Conservation (phyloP, 805 yeast genomes). For the Cyberlindnera suaveolens region DNA sequence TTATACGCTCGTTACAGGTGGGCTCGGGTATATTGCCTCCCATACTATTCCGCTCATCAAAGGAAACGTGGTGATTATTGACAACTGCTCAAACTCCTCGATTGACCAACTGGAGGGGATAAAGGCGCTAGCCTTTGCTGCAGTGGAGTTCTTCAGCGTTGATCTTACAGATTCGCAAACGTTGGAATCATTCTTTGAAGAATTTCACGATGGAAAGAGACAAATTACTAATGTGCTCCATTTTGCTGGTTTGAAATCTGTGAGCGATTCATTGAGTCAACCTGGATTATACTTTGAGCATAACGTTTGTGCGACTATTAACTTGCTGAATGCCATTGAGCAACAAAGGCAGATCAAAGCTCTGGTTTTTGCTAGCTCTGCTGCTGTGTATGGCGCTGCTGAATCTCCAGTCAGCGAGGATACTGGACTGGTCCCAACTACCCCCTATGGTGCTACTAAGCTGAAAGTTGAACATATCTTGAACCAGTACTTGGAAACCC, state of each 20-base stretch:
- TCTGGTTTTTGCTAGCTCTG: constrained; percentile 71
- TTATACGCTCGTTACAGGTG: constrained; percentile 57
- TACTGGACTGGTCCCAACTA: constrained; percentile 55
- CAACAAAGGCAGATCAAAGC: constrained; percentile 30
- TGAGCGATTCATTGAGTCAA: constrained; percentile 65
- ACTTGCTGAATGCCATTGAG: constrained; percentile 47
- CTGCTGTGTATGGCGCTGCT: constrained; percentile 82
- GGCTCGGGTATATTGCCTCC: constrained; percentile 84
- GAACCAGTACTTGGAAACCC: constrained; percentile 25
- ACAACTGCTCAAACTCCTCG: constrained; percentile 61
- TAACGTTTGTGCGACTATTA: constrained; percentile 61
- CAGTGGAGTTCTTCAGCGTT: constrained; percentile 40
- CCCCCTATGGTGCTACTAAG: constrained; percentile 77
- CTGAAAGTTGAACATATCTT: constrained; percentile 48
- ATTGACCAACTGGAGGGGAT: constrained; percentile 43
- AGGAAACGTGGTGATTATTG: constrained; percentile 66
- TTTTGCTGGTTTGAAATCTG: constrained; percentile 81
- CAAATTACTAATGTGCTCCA: constrained; percentile 36
- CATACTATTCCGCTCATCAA: constrained; percentile 63
- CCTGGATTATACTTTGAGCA: constrained; percentile 66
- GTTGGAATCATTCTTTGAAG: constrained; percentile 3
- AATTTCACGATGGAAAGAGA: constrained; percentile 6
- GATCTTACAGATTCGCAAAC: constrained; percentile 5
- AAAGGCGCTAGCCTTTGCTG: constrained; percentile 41
- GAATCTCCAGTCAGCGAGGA: constrained; percentile 55